Evolutionary conservation across 257 asterid genomes (phyloP), one percentile per base, ranked within the genome.

Genomic region (Plantago elongata): DNA sequence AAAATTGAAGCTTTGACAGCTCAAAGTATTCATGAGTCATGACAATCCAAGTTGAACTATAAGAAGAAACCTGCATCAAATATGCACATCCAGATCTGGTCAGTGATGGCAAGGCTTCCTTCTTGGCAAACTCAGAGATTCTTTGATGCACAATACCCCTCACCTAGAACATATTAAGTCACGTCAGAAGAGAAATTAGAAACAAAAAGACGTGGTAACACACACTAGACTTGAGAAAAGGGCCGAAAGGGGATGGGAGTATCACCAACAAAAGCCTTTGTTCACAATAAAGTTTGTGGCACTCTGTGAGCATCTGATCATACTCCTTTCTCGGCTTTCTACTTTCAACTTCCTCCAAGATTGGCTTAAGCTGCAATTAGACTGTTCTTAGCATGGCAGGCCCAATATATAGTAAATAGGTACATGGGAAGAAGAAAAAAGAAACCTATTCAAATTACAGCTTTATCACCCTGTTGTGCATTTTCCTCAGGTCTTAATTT

Each of bases 61-160:
- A 50, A n/a, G n/a, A 82, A 74, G 60, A 50, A 73, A 93, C 99
- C 96, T 93, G 99, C 87, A 93, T 87, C 46, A 93, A 75, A 66
- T 93, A 93, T 66, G 99, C 95, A 84, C 95, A 93, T 57, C 99
- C 97, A 74, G 96, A 93, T 87, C 99, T 82, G 68, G 89, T 87
- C 83, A 89, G 78, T 60, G 97, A 89, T 4, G 96, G 83, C 77
- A 93, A 69, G 56, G 84, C 86, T 78, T 93, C 97, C 73, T 79
- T 93, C 87, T 86, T 89, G 57, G 97, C 57, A 76, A 80, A 87
- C 62, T 89, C 99, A 51, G 95, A 84, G 65, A 93, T 85, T 65
- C 97, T 79, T 59, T 93, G 99, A 62, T 85, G 96, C 60, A 83
- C 97, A 65, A 87, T 85, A 77, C 82, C 85, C 75, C 79, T 83